Percentiles rank a stretch among this genome's conserved stretches.
phyloP scores from a whole-genome alignment of 257 asterid species.

The Solanum chiquidenum region DNA sequence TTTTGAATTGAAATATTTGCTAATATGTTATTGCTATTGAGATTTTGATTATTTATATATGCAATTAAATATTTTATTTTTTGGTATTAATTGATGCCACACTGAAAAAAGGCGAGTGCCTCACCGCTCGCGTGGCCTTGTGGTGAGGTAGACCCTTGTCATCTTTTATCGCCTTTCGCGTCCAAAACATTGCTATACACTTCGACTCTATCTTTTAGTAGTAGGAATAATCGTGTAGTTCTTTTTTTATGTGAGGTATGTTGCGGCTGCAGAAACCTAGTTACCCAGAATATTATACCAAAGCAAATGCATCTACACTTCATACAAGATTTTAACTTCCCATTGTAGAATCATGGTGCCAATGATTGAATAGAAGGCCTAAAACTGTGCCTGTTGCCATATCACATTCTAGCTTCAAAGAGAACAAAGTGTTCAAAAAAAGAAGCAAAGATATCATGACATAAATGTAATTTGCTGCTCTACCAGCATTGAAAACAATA shows the following conservation, averaged over 20 bases:
- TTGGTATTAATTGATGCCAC: no score
- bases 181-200: not conserved
- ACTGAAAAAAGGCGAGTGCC: no score
- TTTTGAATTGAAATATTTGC: no score
- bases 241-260: not conserved
- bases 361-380: not conserved
- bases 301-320: not conserved
- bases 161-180: no score
- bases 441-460: not conserved
- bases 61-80: no score
- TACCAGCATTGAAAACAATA: not conserved
- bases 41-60: no score
- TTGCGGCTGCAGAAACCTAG: not conserved
- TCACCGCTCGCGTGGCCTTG: no score
- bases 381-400: not conserved
- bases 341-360: not conserved
- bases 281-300: not conserved
- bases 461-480: not conserved
- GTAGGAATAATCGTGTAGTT: not conserved
- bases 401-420: not conserved
- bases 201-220: not conserved
- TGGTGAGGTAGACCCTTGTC: no score
- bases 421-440: not conserved
- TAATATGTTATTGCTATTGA: no score
- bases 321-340: not conserved